These are phyloP conservation scores for Wickerhamomyces sp. DNA, from an alignment of 1,139 yeast species.

Conservation along the genomic window DNA sequence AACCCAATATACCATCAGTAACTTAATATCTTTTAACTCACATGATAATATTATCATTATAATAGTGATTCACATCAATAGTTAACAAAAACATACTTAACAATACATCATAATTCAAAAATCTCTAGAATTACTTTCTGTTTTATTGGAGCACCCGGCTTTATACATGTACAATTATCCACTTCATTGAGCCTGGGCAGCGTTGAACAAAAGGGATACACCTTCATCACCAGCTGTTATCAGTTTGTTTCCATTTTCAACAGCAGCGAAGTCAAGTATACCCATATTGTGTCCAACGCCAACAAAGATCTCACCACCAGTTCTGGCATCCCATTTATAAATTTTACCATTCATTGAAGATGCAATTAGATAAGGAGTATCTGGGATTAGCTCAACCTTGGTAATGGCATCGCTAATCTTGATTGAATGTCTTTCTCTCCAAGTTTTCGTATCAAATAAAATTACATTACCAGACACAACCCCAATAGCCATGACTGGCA, in stretches of 20 bases:
- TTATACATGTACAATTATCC: too few species aligned
- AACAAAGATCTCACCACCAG: constrained; percentile 68
- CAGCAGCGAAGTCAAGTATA: constrained; percentile 70
- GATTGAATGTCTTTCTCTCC: constrained; percentile 77
- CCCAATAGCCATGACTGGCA: constrained; percentile 76
- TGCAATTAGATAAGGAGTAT: constrained; percentile 58
- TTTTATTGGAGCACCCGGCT: too few species aligned
- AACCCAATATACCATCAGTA: too few species aligned
- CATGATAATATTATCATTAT: too few species aligned
- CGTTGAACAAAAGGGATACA: constrained; percentile 70
- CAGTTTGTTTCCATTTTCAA: constrained; percentile 61
- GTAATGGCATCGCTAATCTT: constrained; percentile 80
- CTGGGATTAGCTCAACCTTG: constrained; percentile 60
- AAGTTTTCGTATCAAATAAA: constrained; percentile 75
- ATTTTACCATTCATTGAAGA: constrained; percentile 83
- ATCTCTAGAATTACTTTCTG: too few species aligned
- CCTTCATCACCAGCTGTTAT: constrained; percentile 99
- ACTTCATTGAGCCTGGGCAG: constrained; percentile 3
- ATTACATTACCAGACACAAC: constrained; percentile 83
- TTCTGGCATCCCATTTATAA: constrained; percentile 85
- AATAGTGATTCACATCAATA: too few species aligned
- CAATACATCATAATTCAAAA: too few species aligned
- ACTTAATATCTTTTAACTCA: too few species aligned
- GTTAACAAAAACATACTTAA: too few species aligned
- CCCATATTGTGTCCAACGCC: constrained; percentile 96